phyloP scores from a whole-genome alignment of 1,284 basidiomycete genomes.

The Trichosporon inkin region DNA sequence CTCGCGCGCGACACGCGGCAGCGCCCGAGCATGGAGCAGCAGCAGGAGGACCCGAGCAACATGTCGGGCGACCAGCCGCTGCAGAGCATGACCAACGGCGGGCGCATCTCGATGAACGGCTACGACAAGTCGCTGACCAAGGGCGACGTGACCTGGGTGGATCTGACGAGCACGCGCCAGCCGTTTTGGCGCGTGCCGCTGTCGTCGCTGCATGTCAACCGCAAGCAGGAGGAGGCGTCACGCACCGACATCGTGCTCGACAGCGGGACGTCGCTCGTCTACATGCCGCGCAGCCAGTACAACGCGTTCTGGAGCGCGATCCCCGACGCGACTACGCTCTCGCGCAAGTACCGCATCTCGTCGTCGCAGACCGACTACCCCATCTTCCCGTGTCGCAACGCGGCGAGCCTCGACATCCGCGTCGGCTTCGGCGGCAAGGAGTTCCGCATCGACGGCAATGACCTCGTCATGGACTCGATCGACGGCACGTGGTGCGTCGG shows the following conservation, averaged over 20 bases:
- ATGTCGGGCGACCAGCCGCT: background rate
- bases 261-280: slow-evolving; percentile 29
- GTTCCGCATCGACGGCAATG: background rate
- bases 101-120: background rate
- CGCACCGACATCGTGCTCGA: slow-evolving; percentile 39
- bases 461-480: slow-evolving; percentile 3
- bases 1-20: slow-evolving; percentile 55
- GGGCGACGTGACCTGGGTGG: slow-evolving; percentile 1
- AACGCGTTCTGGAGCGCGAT: slow-evolving; percentile 23
- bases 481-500: slow-evolving; percentile 1
- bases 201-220: background rate
- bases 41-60: slow-evolving; percentile 2
- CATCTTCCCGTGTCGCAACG: background rate
- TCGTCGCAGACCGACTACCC: background rate
- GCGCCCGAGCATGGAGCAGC: background rate
- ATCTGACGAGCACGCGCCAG: background rate
- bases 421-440: slow-evolving; percentile 3
- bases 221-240: slow-evolving; percentile 53
- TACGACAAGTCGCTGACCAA: background rate
- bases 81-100: background rate
- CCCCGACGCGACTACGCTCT: slow-evolving; percentile 7
- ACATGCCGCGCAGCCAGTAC: slow-evolving; percentile 18
- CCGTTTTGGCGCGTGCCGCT: background rate
- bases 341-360: background rate
- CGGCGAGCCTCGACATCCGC: background rate